Base-by-base conservation (phyloP, 495 filamentous ascomycete genomes). In the Penicillium lagena region DNA sequence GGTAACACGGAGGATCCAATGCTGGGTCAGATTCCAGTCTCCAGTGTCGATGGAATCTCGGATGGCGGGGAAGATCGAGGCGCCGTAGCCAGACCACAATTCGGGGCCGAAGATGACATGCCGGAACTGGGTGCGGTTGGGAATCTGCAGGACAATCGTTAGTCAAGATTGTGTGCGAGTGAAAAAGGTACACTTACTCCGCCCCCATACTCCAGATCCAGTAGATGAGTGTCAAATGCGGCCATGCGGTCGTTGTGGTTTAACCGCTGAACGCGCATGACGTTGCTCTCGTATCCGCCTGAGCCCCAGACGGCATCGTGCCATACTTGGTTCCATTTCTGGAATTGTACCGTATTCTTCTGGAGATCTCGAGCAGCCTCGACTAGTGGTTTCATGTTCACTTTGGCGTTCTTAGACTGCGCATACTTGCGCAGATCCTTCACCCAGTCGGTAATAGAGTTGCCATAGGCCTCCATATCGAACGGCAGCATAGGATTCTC, bases 71-170 rank as follows among this genome's bases (percentile, higher is more conserved):
- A 97, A 97, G 49, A 80, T 83, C 0, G 82, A 77, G 37, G 80
- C 77, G 39, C 89, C 81, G 60, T 86, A 81, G 40, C 82, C 82
- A 38, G 81, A 81, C 86, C 89, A 90, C 7, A 78, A 66, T 58
- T 89, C 79, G 11, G 93, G 93, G 1, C 82, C 90, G 54, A 88
- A 93, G 40, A 98, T 51, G 54, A 95, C 78, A 67, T 98, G 94
- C 60, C 93, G 95, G 73, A 89, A 98, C 68, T 96, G 94, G 17
- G 86, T 86, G 48, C 93, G 81, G 56, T 87, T 87, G 29, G 89
- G 90, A 27, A 95, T 72, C 86, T 93, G 48, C 11, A 35, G 22
- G 22, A 30, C n/a, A n/a, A 17, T n/a, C 29, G 27, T 59, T 43
- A 59, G 54, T 42, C 36, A 30, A 27, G 29, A n/a, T 14, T 30